Evolutionary conservation across 2,329 filamentous ascomycete genomes (phyloP), one percentile per base, ranked within the genome.

Genomic region (Coniochaeta prunicola): DNA sequence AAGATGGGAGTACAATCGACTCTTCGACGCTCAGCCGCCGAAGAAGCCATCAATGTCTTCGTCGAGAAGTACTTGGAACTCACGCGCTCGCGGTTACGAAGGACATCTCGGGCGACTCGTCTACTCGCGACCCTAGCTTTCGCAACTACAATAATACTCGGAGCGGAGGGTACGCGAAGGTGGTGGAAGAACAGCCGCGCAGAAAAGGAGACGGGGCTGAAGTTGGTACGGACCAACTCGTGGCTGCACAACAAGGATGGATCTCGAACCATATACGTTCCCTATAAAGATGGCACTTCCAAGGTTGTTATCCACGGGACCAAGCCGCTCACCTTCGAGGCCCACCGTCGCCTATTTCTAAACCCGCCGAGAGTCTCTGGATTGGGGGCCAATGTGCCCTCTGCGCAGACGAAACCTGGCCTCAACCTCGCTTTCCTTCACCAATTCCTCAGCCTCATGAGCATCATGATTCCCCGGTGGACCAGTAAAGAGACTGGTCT

Each of bases 381-480:
- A 1, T 80, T 94, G 54, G 86, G 87, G 15, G 53, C 53, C 53
- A 81, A 82, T 48, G 91, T 96, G 6, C 94, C 94, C 17, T 90
- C 92, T 2, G 84, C 90, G 10, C 90, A 96, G 71, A 93, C 92
- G 3, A 97, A 96, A 72, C 92, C 94, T 0, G 94, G 94, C 0
- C 77, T 99, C 40, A 99, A 99, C 70, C 80, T 99, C 60, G 94
- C 94, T 12, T 99, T 99, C 68, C 74, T 99, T 57, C 94, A 99
- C 71, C 94, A 99, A 74, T 97, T 99, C 67, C 80, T 97, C 57
- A 97, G 93, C 69, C 77, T 99, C 58, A 85, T 97, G 76, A 97
- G 92, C 74, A 97, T 99, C 69, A 96, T 97, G 91, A 90, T 99
- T 62, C 94, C 94, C 6, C 81, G 93, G 63, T 96, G 93, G 89